Conservation (phyloP, 73 alveolate species). For the Tetrahymena elliotti region DNA sequence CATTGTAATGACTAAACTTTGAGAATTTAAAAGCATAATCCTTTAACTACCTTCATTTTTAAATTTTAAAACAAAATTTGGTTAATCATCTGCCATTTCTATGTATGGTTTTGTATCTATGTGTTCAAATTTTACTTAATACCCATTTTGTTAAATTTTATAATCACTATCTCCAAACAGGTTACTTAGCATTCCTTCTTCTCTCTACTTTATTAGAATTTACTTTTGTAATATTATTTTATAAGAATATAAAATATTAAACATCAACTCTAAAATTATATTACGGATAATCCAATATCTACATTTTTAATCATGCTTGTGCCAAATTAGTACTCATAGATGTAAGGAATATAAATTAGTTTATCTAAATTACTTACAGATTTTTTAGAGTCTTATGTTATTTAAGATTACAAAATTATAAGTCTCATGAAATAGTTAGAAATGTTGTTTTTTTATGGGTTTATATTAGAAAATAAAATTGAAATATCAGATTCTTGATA, state of each 20-base stretch:
- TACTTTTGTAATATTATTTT: background rate
- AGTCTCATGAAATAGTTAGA: background rate
- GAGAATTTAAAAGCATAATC: background rate
- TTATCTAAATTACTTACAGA: background rate
- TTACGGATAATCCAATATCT: background rate
- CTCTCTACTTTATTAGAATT: background rate
- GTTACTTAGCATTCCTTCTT: background rate
- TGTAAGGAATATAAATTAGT: background rate
- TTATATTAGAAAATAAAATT: background rate
- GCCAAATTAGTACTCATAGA: background rate
- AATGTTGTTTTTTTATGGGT: background rate
- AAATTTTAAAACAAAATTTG: background rate
- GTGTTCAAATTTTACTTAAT: background rate
- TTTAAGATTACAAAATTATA: background rate
- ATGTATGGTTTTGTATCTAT: background rate
- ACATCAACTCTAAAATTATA: background rate
- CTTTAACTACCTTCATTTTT: background rate
- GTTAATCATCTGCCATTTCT: background rate
- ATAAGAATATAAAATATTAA: background rate
- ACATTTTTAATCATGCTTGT: background rate
- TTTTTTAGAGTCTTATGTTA: background rate
- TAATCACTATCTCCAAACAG: background rate
- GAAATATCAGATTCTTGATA: background rate
- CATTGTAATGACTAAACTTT: background rate
- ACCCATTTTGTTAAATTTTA: background rate